phyloP scores from a whole-genome alignment of 805 yeast genomes.

The Cyberlindnera suaveolens region DNA sequence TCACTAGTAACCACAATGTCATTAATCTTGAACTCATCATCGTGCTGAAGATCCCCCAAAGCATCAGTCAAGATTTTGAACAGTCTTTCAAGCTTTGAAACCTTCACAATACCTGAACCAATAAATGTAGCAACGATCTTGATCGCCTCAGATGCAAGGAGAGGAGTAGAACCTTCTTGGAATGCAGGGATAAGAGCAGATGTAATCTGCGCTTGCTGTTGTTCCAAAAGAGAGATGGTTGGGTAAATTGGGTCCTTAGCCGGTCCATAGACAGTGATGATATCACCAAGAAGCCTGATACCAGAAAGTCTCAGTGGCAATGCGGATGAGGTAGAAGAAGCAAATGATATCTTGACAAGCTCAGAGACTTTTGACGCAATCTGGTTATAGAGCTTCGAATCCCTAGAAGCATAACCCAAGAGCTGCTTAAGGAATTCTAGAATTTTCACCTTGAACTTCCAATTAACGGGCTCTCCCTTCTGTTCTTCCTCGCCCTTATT shows the following conservation, averaged over 20 bases:
- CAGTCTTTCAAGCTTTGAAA: conserved; percentile 46
- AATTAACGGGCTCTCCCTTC: conserved; percentile 46
- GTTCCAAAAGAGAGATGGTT: conserved; percentile 68
- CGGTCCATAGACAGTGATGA: conserved; percentile 54
- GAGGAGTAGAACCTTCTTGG: conserved; percentile 61
- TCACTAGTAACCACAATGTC: conserved; percentile 43
- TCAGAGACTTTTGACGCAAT: conserved; percentile 49
- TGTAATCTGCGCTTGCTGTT: conserved; percentile 90
- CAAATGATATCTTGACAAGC: conserved; percentile 69
- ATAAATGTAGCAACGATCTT: conserved; percentile 73
- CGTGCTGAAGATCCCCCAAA: conserved; percentile 45
- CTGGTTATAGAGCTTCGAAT: conserved; percentile 32
- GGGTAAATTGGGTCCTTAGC: conserved; percentile 69
- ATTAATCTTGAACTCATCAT: conserved; percentile 41
- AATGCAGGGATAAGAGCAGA: conserved; percentile 89
- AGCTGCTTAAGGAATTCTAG: conserved; percentile 40
- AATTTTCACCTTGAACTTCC: conserved; percentile 46
- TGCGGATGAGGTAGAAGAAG: conserved; percentile 72
- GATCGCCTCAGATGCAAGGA: conserved; percentile 70
- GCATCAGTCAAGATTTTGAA: conserved; percentile 59
- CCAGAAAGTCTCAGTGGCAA: conserved; percentile 58
- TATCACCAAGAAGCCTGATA: conserved; percentile 54
- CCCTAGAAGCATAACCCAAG: conserved; percentile 33
- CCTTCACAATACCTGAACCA: conserved; percentile 48
- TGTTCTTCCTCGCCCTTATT: conserved; percentile 15